Evolutionary conservation across 2,329 filamentous ascomycete genomes (phyloP).

Genomic region (Cytospora mali): DNA sequence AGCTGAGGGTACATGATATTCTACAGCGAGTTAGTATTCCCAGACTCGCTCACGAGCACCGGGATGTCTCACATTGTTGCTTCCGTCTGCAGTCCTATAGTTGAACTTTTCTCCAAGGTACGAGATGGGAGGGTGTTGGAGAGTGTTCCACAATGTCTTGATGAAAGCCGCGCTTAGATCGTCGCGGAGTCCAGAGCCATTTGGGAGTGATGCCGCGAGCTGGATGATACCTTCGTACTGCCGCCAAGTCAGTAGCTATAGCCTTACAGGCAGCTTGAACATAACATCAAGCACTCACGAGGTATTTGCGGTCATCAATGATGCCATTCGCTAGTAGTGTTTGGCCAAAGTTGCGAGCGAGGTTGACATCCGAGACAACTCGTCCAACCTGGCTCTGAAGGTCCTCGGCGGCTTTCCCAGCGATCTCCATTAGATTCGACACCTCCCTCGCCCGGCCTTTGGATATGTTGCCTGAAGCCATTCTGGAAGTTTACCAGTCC

Average conservation of each 20-base stretch:
- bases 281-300: not conserved
- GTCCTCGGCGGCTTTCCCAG: slow-evolving; percentile 11
- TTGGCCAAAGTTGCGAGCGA: slow-evolving; percentile 3
- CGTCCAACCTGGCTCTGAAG: slow-evolving; percentile 7
- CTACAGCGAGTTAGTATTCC: not conserved
- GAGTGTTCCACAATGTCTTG: slow-evolving; percentile 54
- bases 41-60: not conserved
- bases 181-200: slow-evolving; percentile 4
- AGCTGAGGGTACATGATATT: slow-evolving; percentile 68
- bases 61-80: slow-evolving; percentile 10
- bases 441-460: not conserved
- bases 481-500: not conserved
- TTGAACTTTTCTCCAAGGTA: slow-evolving; percentile 34
- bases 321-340: not conserved
- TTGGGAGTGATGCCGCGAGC: slow-evolving; percentile 11
- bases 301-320: slow-evolving; percentile 9
- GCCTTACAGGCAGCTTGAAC: not conserved
- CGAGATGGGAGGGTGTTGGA: slow-evolving; percentile 56
- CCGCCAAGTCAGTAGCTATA: not conserved
- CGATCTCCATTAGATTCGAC: slow-evolving; percentile 6
- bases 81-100: slow-evolving; percentile 38
- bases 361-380: not conserved
- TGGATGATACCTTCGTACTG: slow-evolving; percentile 13
- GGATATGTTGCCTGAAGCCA: slow-evolving; percentile 3
- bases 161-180: slow-evolving; percentile 39